Conservation (phyloP, 192 early-diverging fungal species). For the Geranomyces variabilis region DNA sequence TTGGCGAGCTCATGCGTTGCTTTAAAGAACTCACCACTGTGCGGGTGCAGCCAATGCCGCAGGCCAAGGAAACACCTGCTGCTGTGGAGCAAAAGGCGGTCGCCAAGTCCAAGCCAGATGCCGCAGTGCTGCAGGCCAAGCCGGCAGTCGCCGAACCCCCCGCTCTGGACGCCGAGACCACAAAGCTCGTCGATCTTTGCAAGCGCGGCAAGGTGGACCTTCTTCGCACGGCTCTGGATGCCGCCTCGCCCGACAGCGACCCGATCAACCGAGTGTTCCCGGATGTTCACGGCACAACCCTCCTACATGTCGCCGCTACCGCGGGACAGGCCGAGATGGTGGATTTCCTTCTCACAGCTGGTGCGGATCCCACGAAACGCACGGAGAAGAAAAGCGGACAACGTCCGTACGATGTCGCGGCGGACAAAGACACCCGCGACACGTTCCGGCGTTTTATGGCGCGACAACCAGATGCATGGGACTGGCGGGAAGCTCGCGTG, state of each 20-base stretch:
- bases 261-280: conserved; percentile 42
- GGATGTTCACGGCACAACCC: conserved; percentile 45
- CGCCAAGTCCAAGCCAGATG: neutral
- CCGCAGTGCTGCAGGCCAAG: neutral
- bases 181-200: conserved; percentile 60
- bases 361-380: conserved; percentile 76
- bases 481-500: conserved; percentile 65
- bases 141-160: conserved; percentile 23
- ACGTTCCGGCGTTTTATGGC: conserved; percentile 73
- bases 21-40: conserved; percentile 67
- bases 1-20: conserved; percentile 69
- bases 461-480: conserved; percentile 64
- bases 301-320: conserved; percentile 79
- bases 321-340: conserved; percentile 64
- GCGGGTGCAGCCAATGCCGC: neutral
- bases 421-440: conserved; percentile 73
- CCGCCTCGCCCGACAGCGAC: conserved; percentile 38
- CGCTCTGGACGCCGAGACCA: conserved; percentile 31
- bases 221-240: conserved; percentile 59
- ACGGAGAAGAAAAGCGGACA: conserved; percentile 35
- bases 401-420: conserved; percentile 72
- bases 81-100: conserved; percentile 23
- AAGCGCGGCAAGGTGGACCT: conserved; percentile 67
- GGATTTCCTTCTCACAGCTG: conserved; percentile 62
- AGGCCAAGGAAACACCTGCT: conserved; percentile 22